Evolutionary conservation across 23 red algal genomes (phyloP).

Genomic region (Chondrus crispus): DNA sequence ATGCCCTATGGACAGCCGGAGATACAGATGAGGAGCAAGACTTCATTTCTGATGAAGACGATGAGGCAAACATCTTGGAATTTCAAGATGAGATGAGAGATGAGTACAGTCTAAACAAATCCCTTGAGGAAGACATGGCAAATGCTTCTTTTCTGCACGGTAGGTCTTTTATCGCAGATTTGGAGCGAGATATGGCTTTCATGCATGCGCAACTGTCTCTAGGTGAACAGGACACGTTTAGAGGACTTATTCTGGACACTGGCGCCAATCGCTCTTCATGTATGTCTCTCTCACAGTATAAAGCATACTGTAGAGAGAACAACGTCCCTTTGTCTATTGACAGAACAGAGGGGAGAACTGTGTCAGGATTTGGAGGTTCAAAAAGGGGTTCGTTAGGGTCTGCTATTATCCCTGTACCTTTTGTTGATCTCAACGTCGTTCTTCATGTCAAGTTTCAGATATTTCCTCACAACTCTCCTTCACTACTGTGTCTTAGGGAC

Average conservation of each 20-base stretch:
- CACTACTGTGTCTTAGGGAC: not conserved
- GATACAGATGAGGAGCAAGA: not conserved
- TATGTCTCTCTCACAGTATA: not conserved
- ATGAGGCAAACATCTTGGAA: not conserved
- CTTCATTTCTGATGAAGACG: not conserved
- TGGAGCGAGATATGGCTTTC: not conserved
- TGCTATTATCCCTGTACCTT: constrained; percentile 4
- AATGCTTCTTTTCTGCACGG: constrained; percentile 19
- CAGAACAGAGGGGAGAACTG: not conserved
- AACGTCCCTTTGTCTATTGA: not conserved
- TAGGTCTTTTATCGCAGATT: not conserved
- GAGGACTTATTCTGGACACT: not conserved
- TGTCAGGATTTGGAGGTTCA: not conserved
- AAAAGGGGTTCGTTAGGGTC: not conserved
- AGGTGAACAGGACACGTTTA: not conserved
- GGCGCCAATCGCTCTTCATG: not conserved
- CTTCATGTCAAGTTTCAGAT: constrained; percentile 30
- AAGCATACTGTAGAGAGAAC: not conserved
- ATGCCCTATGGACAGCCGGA: not conserved
- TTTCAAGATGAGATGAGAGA: not conserved
- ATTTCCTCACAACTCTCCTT: not conserved
- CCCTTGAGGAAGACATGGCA: not conserved
- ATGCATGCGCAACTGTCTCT: not conserved
- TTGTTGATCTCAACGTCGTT: constrained; percentile 21
- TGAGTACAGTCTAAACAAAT: not conserved